Base-by-base conservation (phyloP, 371 early-diverging fungal genomes). In the Mucor saturninus region DNA sequence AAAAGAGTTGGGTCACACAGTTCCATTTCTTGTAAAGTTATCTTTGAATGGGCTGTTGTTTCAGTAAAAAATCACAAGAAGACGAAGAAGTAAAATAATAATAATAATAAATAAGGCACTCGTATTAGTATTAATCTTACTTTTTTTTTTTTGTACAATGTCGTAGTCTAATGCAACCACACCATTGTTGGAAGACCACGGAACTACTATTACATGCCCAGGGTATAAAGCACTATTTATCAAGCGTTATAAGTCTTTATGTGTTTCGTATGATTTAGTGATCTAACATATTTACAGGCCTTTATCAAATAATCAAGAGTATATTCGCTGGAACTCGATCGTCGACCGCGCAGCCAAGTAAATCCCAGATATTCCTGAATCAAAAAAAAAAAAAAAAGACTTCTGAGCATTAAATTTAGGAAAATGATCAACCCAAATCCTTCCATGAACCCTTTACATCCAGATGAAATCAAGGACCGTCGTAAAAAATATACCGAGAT, bases 281-380 rank as follows among this genome's bases (percentile, higher is more conserved):
- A 35, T 45, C 5, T n/a, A 15, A 15, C 13, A 15, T 46, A 2
- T 13, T 43, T 13, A 14, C 15, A 43, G 43, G 13, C 43, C 11
- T 5, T n/a, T n/a, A 43, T 43, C 43, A 43, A 43, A n/a, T 43
- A 43, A n/a, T 43, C 8, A 13, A 14, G 14, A 40, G 10, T 40
- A 14, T 13, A 28, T 29, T 28, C 42, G 42, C 21, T 55, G 55
- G 55, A 55, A 42, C 5, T n/a, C 32, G 2, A 55, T 55, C n/a
- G 7, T 55, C 13, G 42, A 55, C 4, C 39, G 40, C 28, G 55
- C 55, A 14, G 21, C 55, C 26, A 55, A 55, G 55, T 55, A 55
- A 55, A 13, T 1, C 9, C 7, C 9, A 42, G n/a, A 13, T 7
- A 40, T 40, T 11, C 5, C 40, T 40, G 5, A 11, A 40, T 40